Conservation (phyloP, 768 basidiomycete species). For the Punctularia strigosozonata region DNA sequence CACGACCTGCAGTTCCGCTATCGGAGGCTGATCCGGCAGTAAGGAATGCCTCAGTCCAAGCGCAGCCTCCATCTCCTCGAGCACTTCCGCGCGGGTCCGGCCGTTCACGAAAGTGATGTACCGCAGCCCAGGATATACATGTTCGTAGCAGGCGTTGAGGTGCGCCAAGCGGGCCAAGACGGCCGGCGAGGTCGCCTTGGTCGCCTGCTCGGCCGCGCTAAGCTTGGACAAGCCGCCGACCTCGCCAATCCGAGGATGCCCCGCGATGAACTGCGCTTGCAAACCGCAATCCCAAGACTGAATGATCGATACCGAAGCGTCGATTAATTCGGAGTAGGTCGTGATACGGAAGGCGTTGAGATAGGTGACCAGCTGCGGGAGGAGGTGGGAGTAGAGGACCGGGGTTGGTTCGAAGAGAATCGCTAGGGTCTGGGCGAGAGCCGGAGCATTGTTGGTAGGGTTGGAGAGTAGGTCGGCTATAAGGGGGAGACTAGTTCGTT, state of each 20-base stretch:
- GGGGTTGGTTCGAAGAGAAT: slow-evolving; percentile 61
- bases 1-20: slow-evolving; percentile 26
- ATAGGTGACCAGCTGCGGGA: slow-evolving; percentile 33
- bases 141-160: slow-evolving; percentile 73
- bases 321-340: slow-evolving; percentile 46
- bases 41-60: slow-evolving; percentile 41
- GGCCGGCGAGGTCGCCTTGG: slow-evolving; percentile 51
- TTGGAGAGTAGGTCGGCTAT: too few relatives aligned
- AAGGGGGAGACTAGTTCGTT: too few relatives aligned
- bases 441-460: too few relatives aligned
- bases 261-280: slow-evolving; percentile 59
- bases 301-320: slow-evolving; percentile 36
- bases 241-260: slow-evolving; percentile 87
- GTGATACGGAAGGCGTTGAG: slow-evolving; percentile 10
- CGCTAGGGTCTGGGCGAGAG: slow-evolving; percentile 23
- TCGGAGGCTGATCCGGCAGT: slow-evolving; percentile 27
- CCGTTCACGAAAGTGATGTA: slow-evolving; percentile 94
- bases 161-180: slow-evolving; percentile 62
- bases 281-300: slow-evolving; percentile 36
- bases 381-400: slow-evolving; percentile 37
- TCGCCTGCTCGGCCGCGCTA: slow-evolving; percentile 71
- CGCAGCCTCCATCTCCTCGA: slow-evolving; percentile 67
- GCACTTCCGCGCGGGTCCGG: slow-evolving; percentile 56
- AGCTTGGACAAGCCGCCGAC: slow-evolving; percentile 60
- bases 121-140: slow-evolving; percentile 57